A percentile compares a stretch with the other conserved stretches of the same genome.
phyloP scores from a whole-genome alignment of 2,329 filamentous ascomycete genomes.

The Stemphylium beticola region DNA sequence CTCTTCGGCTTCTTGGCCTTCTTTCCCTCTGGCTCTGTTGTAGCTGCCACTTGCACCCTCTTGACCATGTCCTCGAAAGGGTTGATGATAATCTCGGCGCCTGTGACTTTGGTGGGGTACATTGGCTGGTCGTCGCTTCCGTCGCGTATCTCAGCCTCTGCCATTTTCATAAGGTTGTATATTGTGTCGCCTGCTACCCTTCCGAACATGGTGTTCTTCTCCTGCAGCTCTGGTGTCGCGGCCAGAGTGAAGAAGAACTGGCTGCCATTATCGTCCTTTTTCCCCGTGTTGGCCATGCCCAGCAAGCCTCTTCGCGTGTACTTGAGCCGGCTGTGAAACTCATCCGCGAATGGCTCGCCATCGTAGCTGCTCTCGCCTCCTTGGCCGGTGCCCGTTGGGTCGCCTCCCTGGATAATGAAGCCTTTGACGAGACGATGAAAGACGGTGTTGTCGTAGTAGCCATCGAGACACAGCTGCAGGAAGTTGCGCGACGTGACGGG shows the following conservation, averaged over 20 bases:
- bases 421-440: conserved; percentile 93
- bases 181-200: conserved; percentile 92
- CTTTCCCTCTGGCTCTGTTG: conserved; percentile 54
- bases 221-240: conserved; percentile 80
- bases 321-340: conserved; percentile 89
- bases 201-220: conserved; percentile 93
- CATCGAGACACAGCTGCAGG: conserved; percentile 90
- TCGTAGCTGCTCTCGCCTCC: conserved; percentile 93
- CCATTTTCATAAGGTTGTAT: conserved; percentile 94
- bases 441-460: conserved; percentile 91
- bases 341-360: conserved; percentile 81
- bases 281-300: conserved; percentile 93
- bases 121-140: conserved; percentile 81
- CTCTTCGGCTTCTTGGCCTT: conserved; percentile 65
- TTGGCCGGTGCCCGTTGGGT: conserved; percentile 89
- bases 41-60: conserved; percentile 63
- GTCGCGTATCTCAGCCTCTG: conserved; percentile 78
- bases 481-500: conserved; percentile 94
- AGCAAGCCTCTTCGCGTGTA: conserved; percentile 90
- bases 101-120: conserved; percentile 81
- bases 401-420: conserved; percentile 93
- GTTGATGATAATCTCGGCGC: conserved; percentile 78
- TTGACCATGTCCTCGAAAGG: conserved; percentile 83
- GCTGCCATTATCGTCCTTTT: conserved; percentile 81
- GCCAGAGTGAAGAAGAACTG: conserved; percentile 97